phyloP scores from a whole-genome alignment of 2,329 filamentous ascomycete species.

The Botryotinia narcissicola region DNA sequence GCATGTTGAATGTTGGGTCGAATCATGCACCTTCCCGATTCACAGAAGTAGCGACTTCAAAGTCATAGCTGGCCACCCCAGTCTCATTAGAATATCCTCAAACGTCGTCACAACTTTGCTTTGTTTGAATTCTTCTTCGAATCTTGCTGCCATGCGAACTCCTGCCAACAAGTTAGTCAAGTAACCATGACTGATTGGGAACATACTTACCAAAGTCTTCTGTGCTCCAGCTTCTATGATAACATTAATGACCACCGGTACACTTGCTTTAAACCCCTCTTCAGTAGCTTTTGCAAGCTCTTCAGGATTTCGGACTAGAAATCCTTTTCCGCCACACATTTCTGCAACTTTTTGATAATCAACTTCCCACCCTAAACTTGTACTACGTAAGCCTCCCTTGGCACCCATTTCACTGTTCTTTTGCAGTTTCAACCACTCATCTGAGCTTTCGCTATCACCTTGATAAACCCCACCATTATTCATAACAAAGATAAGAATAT shows the following conservation, averaged over 20 bases:
- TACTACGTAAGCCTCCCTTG: slow-evolving; percentile 45
- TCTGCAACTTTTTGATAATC: slow-evolving; percentile 54
- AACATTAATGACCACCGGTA: slow-evolving; percentile 53
- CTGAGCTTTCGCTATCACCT: slow-evolving; percentile 42
- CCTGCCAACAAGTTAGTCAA: slow-evolving; percentile 25
- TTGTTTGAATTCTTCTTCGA: slow-evolving; percentile 35
- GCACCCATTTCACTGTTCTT: slow-evolving; percentile 38
- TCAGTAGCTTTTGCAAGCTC: slow-evolving; percentile 51
- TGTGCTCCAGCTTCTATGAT: slow-evolving; percentile 52
- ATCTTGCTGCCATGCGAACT: slow-evolving; percentile 37
- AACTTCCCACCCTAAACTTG: slow-evolving; percentile 53
- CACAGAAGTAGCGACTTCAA: background rate
- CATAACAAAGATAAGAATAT: slow-evolving; percentile 53
- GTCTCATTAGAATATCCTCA: background rate
- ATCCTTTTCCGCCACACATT: slow-evolving; percentile 54
- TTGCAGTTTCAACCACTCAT: slow-evolving; percentile 47
- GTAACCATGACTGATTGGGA: background rate
- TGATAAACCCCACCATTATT: slow-evolving; percentile 55
- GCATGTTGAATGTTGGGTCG: background rate
- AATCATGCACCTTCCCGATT: slow-evolving; percentile 3
- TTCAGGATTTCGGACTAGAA: slow-evolving; percentile 49
- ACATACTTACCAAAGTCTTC: slow-evolving; percentile 40
- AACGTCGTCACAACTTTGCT: slow-evolving; percentile 13
- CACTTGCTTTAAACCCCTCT: slow-evolving; percentile 48
- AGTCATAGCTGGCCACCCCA: background rate